These are phyloP conservation scores for Symbiodinium natans DNA, from an alignment of 73 alveolate species.

Conservation along the genomic window DNA sequence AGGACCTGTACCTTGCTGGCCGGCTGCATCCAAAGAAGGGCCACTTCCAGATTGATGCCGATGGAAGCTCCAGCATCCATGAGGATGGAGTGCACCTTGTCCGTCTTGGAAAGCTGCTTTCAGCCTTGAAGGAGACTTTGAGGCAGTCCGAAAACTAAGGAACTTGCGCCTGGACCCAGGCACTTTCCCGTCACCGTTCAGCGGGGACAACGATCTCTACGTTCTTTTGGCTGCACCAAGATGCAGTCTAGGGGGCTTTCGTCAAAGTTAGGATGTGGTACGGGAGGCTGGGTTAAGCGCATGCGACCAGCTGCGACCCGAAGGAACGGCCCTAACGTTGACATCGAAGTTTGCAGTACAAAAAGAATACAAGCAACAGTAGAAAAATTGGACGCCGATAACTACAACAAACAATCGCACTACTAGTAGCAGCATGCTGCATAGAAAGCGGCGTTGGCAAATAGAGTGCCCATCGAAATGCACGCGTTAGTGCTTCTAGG, in stretches of 20 bases:
- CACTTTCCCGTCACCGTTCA: conserved; percentile 36
- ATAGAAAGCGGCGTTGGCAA: no score
- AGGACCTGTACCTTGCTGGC: conserved; percentile 79
- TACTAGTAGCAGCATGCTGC: no score
- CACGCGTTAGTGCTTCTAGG: no score
- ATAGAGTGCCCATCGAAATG: no score
- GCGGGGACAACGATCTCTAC: conserved; percentile 57
- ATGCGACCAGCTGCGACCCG: background rate
- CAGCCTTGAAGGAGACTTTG: background rate
- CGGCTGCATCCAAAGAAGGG: conserved; percentile 75
- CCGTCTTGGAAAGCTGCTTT: background rate
- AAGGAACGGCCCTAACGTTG: no score
- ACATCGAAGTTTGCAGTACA: no score
- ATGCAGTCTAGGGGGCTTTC: background rate
- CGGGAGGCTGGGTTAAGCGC: background rate
- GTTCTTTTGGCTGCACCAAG: background rate
- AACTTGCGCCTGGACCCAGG: conserved; percentile 68
- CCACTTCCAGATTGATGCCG: conserved; percentile 63
- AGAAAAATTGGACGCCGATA: no score
- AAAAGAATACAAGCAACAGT: no score
- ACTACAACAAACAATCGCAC: no score
- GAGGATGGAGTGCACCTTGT: conserved; percentile 73
- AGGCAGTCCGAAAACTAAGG: background rate
- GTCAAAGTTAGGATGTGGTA: background rate
- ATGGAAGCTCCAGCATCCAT: conserved; percentile 81